Base-by-base conservation (phyloP, 1,284 basidiomycete species). In the Papiliotrema terrestris region DNA sequence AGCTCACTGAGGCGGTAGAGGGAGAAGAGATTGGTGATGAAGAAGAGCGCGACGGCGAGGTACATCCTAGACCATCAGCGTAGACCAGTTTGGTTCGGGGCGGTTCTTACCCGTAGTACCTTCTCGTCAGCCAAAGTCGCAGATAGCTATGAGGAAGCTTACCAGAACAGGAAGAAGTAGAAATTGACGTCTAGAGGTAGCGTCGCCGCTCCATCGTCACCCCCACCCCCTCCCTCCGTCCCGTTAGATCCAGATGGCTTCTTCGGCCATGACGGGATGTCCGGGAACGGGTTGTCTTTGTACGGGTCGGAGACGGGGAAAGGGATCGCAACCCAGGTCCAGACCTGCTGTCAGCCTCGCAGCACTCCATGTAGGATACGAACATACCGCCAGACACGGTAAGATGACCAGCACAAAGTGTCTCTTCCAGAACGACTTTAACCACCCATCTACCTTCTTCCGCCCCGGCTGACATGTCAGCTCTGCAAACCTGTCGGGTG, bases 1-100 rank as follows among this genome's bases (percentile, higher is more conserved):
- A 4, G 63, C 68, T 42, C 37, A 73, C 70, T 74, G 13, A 74
- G 68, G 1, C 78, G 69, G 47, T 80, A 83, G 11, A 83, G 70
- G 15, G 80, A 79, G 64, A 83, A 83, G 8, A 83, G 75, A 56
- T 81, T 81, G 15, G 82, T 83, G 56, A 82, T 79, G 70, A 81
- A 82, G 57, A 82, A 75, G 14, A 83, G 71, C 2, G 78, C 80
- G 8, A 78, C 76, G 9, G 78, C 78, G 46, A 80, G 71, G 51
- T 80, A 80, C 49, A 73, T 78, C n/a, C 72, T 71, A 38, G 14
- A 14, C 15, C 9, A 25, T 56, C 46, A 55, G 49, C 53, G 25
- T 39, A 55, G 58, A 39, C 4, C 36, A 19, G 19, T 15, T 36
- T 17, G 23, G 32, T 23, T 39, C 26, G 26, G 2, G 38, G 15